A percentile compares a stretch with the other conserved stretches of the same genome.
Evolutionary conservation across 139 green algal species (phyloP).

Genomic region (Coccomyxa sp.): DNA sequence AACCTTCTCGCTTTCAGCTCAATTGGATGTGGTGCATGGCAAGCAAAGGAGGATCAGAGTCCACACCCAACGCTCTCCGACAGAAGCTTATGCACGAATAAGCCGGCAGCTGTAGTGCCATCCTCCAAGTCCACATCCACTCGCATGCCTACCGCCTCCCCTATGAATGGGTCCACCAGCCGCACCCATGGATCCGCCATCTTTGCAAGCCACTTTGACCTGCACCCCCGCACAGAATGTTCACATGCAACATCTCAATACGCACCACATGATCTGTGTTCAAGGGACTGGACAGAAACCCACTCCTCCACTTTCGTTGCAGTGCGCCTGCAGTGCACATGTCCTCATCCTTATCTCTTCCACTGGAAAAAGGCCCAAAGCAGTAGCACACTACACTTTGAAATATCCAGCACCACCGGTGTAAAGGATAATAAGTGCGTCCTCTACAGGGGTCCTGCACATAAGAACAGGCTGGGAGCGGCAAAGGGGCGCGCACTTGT

Average conservation of each 20-base stretch:
- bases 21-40: not conserved
- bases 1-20: not conserved
- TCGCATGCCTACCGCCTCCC: constrained; percentile 85
- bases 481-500: constrained; percentile 7
- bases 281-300: no score
- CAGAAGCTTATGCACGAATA: constrained; percentile 82
- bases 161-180: constrained; percentile 68
- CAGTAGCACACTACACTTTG: no score
- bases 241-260: not conserved
- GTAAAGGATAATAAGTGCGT: no score
- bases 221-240: constrained; percentile 31
- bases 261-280: no score
- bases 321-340: no score
- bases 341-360: no score
- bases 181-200: constrained; percentile 66
- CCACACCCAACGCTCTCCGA: constrained; percentile 60
- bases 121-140: constrained; percentile 84
- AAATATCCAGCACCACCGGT: no score
- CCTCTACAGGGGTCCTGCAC: no score
- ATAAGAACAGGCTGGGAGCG: no score
- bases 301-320: no score
- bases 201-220: constrained; percentile 47
- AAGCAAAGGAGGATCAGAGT: not conserved
- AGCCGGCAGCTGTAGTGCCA: constrained; percentile 61
- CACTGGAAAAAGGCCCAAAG: no score